A percentile compares a stretch with the other conserved stretches of the same genome.
Conservation (phyloP, 441 rosid genomes). For the Metrosideros polymorpha region DNA sequence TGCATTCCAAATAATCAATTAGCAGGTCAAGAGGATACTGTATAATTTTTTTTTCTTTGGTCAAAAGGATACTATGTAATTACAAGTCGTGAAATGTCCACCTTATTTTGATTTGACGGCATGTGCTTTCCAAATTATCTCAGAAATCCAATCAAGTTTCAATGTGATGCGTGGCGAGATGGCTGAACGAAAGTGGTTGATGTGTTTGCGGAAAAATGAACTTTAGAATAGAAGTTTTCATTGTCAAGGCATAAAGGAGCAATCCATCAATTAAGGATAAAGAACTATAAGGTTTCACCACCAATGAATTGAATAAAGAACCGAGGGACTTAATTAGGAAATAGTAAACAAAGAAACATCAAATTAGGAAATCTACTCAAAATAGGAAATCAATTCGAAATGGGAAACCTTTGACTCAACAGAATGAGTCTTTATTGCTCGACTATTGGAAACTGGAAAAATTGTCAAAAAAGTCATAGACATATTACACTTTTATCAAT, state of each 20-base stretch:
- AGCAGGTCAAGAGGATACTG: too few relatives aligned
- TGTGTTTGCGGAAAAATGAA: background rate
- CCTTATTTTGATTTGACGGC: too few relatives aligned
- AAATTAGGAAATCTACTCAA: background rate
- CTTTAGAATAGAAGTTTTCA: background rate
- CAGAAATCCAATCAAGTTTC: background rate
- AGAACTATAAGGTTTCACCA: rapidly evolving
- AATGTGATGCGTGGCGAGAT: background rate
- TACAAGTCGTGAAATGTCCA: too few relatives aligned
- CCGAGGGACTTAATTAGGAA: background rate
- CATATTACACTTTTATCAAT: too few relatives aligned
- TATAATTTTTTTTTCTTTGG: too few relatives aligned
- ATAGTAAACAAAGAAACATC: background rate
- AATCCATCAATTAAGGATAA: rapidly evolving
- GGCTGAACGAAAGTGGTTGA: rapidly evolving
- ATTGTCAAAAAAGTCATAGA: too few relatives aligned
- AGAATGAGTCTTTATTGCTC: background rate
- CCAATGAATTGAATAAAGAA: rapidly evolving
- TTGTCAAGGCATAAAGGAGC: background rate
- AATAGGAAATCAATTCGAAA: background rate
- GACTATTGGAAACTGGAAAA: too few relatives aligned
- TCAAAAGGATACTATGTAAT: too few relatives aligned
- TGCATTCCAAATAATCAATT: too few relatives aligned
- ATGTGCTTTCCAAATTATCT: too few relatives aligned
- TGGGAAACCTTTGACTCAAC: background rate